phyloP scores from a whole-genome alignment of 2,329 filamentous ascomycete genomes.

The Colletotrichum sp. region DNA sequence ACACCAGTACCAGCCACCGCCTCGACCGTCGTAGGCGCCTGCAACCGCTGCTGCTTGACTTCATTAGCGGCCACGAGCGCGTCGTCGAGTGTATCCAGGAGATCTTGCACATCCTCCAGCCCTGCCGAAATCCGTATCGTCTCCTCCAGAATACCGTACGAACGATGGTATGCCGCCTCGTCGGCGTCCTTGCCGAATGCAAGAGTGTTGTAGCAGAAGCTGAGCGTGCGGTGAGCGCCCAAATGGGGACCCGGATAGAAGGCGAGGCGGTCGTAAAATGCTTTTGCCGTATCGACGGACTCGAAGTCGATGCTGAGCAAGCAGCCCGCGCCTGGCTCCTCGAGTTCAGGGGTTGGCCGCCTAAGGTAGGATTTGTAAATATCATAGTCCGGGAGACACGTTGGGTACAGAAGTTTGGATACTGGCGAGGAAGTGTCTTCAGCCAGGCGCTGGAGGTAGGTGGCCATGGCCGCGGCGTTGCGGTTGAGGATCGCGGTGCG shows the following conservation, averaged over 20 bases:
- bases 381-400: conserved; percentile 37
- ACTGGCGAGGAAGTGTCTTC: conserved; percentile 39
- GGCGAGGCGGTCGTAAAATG: conserved; percentile 55
- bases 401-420: conserved; percentile 49
- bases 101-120: conserved; percentile 46
- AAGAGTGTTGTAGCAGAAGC: conserved; percentile 51
- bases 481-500: conserved; percentile 44
- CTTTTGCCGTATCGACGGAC: conserved; percentile 38
- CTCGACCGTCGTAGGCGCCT: background rate
- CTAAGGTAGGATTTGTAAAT: conserved; percentile 43
- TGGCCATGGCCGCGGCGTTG: conserved; percentile 48
- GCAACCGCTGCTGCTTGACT: conserved; percentile 42
- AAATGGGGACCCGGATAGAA: conserved; percentile 59
- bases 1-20: conserved; percentile 4
- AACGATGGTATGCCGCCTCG: conserved; percentile 39
- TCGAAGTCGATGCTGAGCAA: conserved; percentile 58
- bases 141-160: conserved; percentile 41
- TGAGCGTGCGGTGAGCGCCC: conserved; percentile 56
- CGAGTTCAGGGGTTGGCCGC: conserved; percentile 46
- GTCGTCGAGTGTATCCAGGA: conserved; percentile 42
- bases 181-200: conserved; percentile 44
- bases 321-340: conserved; percentile 58
- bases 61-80: conserved; percentile 44
- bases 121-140: conserved; percentile 54
- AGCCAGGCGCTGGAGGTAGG: conserved; percentile 37